A percentile compares a stretch with the other conserved stretches of the same genome.
Conservation (phyloP, 1,139 yeast species). For the Debaryomyces singareniensis region DNA sequence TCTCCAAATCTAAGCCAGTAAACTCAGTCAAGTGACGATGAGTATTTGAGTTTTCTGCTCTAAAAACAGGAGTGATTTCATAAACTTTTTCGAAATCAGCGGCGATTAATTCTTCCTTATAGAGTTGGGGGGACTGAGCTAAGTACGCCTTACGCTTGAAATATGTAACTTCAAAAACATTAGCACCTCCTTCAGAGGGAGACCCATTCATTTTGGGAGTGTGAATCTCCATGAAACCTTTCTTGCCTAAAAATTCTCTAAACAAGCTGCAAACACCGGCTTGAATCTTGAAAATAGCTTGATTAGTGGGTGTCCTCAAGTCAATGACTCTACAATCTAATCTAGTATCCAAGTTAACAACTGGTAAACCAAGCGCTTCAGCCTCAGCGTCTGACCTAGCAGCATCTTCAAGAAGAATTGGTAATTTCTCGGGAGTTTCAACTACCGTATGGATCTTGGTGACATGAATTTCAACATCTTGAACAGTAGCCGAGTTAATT, state of each 20-base stretch:
- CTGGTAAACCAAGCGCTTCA: slow-evolving; percentile 84
- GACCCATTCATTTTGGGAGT: slow-evolving; percentile 95
- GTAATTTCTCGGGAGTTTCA: slow-evolving; percentile 89
- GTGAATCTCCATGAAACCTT: slow-evolving; percentile 82
- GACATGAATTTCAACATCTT: slow-evolving; percentile 81
- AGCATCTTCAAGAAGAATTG: slow-evolving; percentile 94
- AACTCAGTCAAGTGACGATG: slow-evolving; percentile 99
- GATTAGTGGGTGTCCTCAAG: slow-evolving; percentile 93
- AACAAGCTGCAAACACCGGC: slow-evolving; percentile 83
- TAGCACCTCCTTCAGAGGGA: slow-evolving; percentile 96
- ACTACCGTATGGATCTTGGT: slow-evolving; percentile 68
- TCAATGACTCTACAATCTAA: slow-evolving; percentile 93
- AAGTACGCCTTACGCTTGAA: slow-evolving; percentile 89
- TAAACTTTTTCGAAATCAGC: slow-evolving; percentile 95
- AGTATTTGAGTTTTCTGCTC: slow-evolving; percentile 98
- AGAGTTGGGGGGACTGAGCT: slow-evolving; percentile 97
- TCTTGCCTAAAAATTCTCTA: slow-evolving; percentile 72
- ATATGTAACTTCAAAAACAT: slow-evolving; percentile 88
- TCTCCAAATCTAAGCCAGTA: slow-evolving; percentile 94
- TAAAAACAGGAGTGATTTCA: slow-evolving; percentile 95
- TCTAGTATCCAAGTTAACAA: slow-evolving; percentile 93
- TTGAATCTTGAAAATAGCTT: slow-evolving; percentile 92
- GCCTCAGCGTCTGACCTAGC: slow-evolving; percentile 93
- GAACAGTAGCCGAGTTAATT: slow-evolving; percentile 85
- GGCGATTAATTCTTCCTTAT: slow-evolving; percentile 96